Percentiles rank a stretch among this genome's conserved stretches.
Conservation (phyloP, 2,329 filamentous ascomycete species). For the Fonsecaea nubica region DNA sequence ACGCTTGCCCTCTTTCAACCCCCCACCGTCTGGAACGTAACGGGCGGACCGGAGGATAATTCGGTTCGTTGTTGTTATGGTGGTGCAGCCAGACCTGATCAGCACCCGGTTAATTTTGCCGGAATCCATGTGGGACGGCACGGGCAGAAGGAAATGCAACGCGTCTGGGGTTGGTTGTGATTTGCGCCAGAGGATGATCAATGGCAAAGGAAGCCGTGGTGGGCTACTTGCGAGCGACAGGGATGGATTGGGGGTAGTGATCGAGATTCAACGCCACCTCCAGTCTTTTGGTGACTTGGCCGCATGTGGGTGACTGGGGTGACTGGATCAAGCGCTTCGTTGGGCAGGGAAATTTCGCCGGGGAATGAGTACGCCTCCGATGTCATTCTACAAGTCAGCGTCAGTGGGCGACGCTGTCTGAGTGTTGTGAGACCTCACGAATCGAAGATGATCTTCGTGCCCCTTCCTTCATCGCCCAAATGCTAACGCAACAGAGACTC, state of each 20-base stretch:
- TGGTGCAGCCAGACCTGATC: neutral
- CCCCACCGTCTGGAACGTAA: too few species aligned
- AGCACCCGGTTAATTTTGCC: neutral
- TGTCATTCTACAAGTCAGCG: constrained; percentile 17
- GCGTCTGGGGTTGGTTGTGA: neutral
- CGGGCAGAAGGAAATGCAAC: neutral
- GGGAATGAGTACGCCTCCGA: neutral
- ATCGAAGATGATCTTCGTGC: constrained; percentile 23
- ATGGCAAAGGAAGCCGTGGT: neutral
- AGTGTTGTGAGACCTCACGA: constrained; percentile 27
- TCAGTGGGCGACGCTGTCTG: constrained; percentile 9
- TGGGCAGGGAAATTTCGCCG: neutral
- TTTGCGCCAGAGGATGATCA: neutral
- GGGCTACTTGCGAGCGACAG: neutral
- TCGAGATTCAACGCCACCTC: constrained; percentile 2
- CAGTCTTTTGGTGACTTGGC: neutral
- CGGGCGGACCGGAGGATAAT: neutral
- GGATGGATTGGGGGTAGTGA: neutral
- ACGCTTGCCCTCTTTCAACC: neutral
- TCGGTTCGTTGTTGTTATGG: neutral
- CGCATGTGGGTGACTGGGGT: neutral
- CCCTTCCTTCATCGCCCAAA: constrained; percentile 11
- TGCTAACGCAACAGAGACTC: constrained; percentile 22
- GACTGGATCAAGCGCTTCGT: neutral
- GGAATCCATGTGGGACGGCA: neutral